Base-by-base conservation (phyloP, 2,329 filamentous ascomycete species). In the Aspergillus sojae region DNA sequence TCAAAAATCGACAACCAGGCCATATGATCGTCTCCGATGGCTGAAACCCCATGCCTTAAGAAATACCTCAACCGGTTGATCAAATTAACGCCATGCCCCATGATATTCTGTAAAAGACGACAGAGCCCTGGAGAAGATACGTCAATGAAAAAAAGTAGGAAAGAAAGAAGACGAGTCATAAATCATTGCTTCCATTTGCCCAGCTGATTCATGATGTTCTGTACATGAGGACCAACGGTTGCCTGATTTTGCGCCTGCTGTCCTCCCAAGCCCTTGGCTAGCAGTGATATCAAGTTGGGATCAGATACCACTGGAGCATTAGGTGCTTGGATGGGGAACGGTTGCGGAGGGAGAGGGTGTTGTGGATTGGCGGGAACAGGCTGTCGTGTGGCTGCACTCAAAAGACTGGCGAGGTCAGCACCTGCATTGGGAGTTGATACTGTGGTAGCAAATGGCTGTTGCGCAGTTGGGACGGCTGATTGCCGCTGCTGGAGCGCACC, bases 401-500 rank as follows among this genome's bases (percentile, higher is more conserved):
- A 63, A 46, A 82, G 71, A 64, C 75, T 78, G 54, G 79, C 79
- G 41, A 82, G 73, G 65, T 82, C 79, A 23, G 77, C 73, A 41
- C 70, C 69, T 32, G 75, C 57, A 41, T 65, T 75, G 43, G 73
- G 67, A 16, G 77, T 71, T 63, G 52, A 39, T n/a, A 32, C 52
- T 19, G 75, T 76, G 21, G 72, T 66, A 9, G 73, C 58, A 34
- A 78, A 76, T 32, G 77, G 71, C 30, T 73, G 76, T 54, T 79
- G 77, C 36, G 75, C 68, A 28, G 75, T 67, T 30, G 75, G 75
- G 39, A 72, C 64, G 12, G 78, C 73, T 41, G 79, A 78, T 23
- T 80, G 77, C 41, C 74, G 74, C 59, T 78, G 77, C 62, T 84
- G 79, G 59, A 93, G 83, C 10, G 87, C 85, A 21, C 87, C 84